Conservation (phyloP, 306 rosid genomes). For the Comarum palustre region DNA sequence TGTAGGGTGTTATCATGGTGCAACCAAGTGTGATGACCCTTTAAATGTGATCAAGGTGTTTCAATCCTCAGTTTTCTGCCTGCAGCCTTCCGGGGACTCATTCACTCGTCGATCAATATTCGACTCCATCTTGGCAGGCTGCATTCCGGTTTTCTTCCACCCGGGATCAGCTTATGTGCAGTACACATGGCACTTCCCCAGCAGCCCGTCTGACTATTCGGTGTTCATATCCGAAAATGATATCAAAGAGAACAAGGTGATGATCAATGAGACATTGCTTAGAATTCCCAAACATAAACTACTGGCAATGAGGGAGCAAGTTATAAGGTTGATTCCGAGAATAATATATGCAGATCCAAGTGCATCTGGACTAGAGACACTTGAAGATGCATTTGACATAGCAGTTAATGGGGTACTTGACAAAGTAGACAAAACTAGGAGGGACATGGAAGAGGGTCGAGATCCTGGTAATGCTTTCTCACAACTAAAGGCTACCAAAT, state of each 20-base stretch:
- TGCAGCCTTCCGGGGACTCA: constrained; percentile 61
- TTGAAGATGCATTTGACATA: constrained; percentile 57
- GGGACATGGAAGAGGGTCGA: constrained; percentile 15
- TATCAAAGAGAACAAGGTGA: constrained; percentile 25
- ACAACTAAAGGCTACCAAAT: not conserved
- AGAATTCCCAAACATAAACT: constrained; percentile 27
- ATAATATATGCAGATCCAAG: constrained; percentile 42
- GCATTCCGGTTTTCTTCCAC: constrained; percentile 59
- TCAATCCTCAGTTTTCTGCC: constrained; percentile 46
- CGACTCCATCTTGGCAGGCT: constrained; percentile 55
- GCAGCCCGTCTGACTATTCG: constrained; percentile 32
- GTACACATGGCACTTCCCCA: constrained; percentile 56
- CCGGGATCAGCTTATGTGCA: constrained; percentile 50
- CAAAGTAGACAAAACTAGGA: constrained; percentile 36
- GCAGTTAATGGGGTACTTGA: constrained; percentile 48
- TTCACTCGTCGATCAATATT: constrained; percentile 51
- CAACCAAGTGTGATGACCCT: constrained; percentile 31
- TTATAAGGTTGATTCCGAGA: constrained; percentile 47
- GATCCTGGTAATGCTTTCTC: constrained; percentile 5
- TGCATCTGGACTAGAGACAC: constrained; percentile 17
- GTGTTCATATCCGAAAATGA: constrained; percentile 31
- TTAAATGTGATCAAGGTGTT: constrained; percentile 31
- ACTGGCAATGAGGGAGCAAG: constrained; percentile 40
- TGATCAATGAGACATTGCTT: constrained; percentile 35
- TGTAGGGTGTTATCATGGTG: constrained; percentile 23